Conservation (phyloP, 495 filamentous ascomycete genomes). For the Penicillium canescens region DNA sequence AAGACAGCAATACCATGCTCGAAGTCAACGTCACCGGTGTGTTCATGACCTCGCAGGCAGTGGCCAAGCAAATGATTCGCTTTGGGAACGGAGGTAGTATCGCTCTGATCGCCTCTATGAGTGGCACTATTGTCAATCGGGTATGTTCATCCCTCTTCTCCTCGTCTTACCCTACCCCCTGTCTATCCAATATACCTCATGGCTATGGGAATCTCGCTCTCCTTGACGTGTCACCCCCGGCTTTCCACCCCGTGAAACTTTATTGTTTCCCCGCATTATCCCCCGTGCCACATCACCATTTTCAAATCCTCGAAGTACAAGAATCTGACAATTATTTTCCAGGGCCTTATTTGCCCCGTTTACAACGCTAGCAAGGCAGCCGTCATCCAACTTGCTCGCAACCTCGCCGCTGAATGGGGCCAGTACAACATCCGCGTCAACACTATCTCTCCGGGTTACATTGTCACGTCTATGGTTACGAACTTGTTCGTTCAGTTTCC, state of each 20-base stretch:
- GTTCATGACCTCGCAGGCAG: slow-evolving; percentile 71
- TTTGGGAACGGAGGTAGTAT: slow-evolving; percentile 73
- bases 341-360: slow-evolving; percentile 73
- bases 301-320: not conserved
- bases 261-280: not conserved
- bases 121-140: slow-evolving; percentile 66
- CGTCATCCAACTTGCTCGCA: slow-evolving; percentile 80
- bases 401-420: slow-evolving; percentile 89
- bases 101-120: slow-evolving; percentile 74
- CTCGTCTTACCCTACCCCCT: not conserved
- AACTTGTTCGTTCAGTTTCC: slow-evolving; percentile 73
- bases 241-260: not conserved
- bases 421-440: slow-evolving; percentile 87
- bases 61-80: slow-evolving; percentile 73
- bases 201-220: not conserved
- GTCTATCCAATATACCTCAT: not conserved
- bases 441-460: slow-evolving; percentile 93
- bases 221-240: not conserved
- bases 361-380: slow-evolving; percentile 93
- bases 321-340: not conserved
- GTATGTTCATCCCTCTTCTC: slow-evolving; percentile 34
- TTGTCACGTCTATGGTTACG: slow-evolving; percentile 89
- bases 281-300: not conserved
- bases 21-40: slow-evolving; percentile 76
- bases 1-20: slow-evolving; percentile 71